A percentile compares a stretch with the other conserved stretches of the same genome.
Conservation (phyloP, 2,329 filamentous ascomycete genomes). For the Cladophialophora chaetospira region DNA sequence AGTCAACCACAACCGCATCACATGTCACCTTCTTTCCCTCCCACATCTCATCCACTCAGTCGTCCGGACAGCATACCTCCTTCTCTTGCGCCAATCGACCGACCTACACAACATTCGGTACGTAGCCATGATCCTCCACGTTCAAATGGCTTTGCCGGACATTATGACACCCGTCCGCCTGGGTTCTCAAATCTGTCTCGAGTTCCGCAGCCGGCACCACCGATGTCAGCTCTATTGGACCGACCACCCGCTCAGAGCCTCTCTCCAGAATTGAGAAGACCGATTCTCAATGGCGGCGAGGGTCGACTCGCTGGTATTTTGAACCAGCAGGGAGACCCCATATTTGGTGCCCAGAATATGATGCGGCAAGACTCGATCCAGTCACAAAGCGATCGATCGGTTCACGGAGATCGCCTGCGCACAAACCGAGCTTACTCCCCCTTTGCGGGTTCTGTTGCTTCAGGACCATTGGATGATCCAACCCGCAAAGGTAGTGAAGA, state of each 20-base stretch:
- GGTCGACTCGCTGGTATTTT: slow-evolving; percentile 24
- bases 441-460: slow-evolving; percentile 39
- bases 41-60: slow-evolving; percentile 15
- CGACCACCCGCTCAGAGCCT: slow-evolving; percentile 20
- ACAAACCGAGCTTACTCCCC: slow-evolving; percentile 41
- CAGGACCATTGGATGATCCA: slow-evolving; percentile 41
- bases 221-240: slow-evolving; percentile 12
- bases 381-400: slow-evolving; percentile 33
- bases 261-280: slow-evolving; percentile 31
- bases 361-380: slow-evolving; percentile 33
- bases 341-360: slow-evolving; percentile 25
- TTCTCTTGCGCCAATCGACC: slow-evolving; percentile 19
- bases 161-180: slow-evolving; percentile 33
- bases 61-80: slow-evolving; percentile 28
- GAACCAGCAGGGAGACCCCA: slow-evolving; percentile 18
- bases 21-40: slow-evolving; percentile 12
- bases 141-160: slow-evolving; percentile 19
- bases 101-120: slow-evolving; percentile 4
- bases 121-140: slow-evolving; percentile 22
- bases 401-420: slow-evolving; percentile 31
- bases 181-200: slow-evolving; percentile 18
- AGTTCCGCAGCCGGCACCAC: slow-evolving; percentile 7
- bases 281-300: slow-evolving; percentile 24
- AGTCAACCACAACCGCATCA: slow-evolving; percentile 34
- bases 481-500: slow-evolving; percentile 55